phyloP scores from a whole-genome alignment of 1,139 yeast genomes.

The Pichia terricola region DNA sequence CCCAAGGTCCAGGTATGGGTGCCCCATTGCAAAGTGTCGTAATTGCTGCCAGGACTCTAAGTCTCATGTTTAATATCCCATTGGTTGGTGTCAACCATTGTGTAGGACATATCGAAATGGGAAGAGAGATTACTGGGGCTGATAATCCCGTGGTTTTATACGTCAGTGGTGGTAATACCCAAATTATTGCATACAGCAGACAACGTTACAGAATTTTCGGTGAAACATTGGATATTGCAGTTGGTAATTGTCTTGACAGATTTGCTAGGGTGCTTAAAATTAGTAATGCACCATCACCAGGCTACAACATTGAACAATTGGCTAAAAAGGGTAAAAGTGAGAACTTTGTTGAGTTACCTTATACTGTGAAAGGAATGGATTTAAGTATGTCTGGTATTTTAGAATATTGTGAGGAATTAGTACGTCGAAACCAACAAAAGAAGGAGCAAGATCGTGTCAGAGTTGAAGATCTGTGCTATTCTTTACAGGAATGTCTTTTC shows the following conservation, averaged over 20 bases:
- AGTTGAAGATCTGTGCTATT: slow-evolving; percentile 80
- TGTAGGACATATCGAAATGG: slow-evolving; percentile 98
- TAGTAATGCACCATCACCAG: slow-evolving; percentile 93
- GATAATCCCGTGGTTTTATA: slow-evolving; percentile 89
- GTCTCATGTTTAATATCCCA: slow-evolving; percentile 76
- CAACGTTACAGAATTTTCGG: slow-evolving; percentile 93
- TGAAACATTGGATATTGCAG: slow-evolving; percentile 93
- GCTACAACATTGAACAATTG: slow-evolving; percentile 90
- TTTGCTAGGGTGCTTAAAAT: slow-evolving; percentile 87
- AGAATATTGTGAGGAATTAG: slow-evolving; percentile 73
- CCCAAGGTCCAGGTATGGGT: slow-evolving; percentile 99
- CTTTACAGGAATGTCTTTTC: slow-evolving; percentile 83
- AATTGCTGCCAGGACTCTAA: slow-evolving; percentile 79
- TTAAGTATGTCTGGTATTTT: slow-evolving; percentile 91
- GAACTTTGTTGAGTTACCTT: slow-evolving; percentile 70
- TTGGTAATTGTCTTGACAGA: slow-evolving; percentile 92
- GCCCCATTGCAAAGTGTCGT: slow-evolving; percentile 94
- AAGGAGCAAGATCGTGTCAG: background rate
- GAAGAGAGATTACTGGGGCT: slow-evolving; percentile 94
- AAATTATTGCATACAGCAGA: slow-evolving; percentile 90
- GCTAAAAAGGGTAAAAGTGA: slow-evolving; percentile 55
- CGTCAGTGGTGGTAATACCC: slow-evolving; percentile 98
- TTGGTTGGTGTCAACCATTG: slow-evolving; percentile 94
- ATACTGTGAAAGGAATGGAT: slow-evolving; percentile 98
- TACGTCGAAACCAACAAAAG: slow-evolving; percentile 24